These are phyloP conservation scores for Paramyrothecium roridum DNA, from an alignment of 2,329 filamentous ascomycete genomes.

Conservation along the genomic window DNA sequence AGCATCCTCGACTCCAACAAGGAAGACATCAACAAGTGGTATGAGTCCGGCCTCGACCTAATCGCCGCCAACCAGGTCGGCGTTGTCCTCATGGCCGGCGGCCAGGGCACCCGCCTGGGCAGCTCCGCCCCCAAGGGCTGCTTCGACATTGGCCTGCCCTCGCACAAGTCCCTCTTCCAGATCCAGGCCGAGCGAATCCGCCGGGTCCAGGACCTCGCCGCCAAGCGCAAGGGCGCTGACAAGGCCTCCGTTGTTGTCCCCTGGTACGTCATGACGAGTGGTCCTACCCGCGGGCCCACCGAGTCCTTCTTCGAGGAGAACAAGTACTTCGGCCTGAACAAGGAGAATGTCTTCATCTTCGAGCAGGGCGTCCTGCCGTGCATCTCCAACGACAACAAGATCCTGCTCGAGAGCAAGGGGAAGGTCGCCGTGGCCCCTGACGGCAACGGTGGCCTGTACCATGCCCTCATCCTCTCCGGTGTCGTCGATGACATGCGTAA, in stretches of 20 bases:
- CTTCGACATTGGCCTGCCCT: constrained; percentile 93
- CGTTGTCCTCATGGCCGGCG: constrained; percentile 95
- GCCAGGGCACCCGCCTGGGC: constrained; percentile 90
- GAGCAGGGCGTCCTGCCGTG: constrained; percentile 96
- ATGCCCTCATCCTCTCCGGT: constrained; percentile 76
- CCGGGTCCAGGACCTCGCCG: constrained; percentile 79
- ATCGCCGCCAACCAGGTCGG: constrained; percentile 72
- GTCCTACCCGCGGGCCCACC: constrained; percentile 87
- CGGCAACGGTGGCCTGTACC: constrained; percentile 95
- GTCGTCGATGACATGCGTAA: constrained; percentile 84
- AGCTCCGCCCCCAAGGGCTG: constrained; percentile 96
- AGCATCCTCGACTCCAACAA: constrained; percentile 87
- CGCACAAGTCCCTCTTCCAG: constrained; percentile 93
- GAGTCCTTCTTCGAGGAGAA: constrained; percentile 89
- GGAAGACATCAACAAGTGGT: constrained; percentile 80
- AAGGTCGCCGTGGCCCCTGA: constrained; percentile 94
- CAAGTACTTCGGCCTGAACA: constrained; percentile 83
- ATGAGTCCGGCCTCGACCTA: constrained; percentile 76
- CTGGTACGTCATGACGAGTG: constrained; percentile 99
- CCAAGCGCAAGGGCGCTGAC: constrained; percentile 53
- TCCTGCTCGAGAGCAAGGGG: constrained; percentile 84
- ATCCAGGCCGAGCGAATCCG: constrained; percentile 93
- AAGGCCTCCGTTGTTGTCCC: constrained; percentile 61
- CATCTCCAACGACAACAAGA: constrained; percentile 97
- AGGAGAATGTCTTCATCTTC: constrained; percentile 87